These are phyloP conservation scores for Suillus weaverae DNA, from an alignment of 768 basidiomycete species.

Conservation along the genomic window DNA sequence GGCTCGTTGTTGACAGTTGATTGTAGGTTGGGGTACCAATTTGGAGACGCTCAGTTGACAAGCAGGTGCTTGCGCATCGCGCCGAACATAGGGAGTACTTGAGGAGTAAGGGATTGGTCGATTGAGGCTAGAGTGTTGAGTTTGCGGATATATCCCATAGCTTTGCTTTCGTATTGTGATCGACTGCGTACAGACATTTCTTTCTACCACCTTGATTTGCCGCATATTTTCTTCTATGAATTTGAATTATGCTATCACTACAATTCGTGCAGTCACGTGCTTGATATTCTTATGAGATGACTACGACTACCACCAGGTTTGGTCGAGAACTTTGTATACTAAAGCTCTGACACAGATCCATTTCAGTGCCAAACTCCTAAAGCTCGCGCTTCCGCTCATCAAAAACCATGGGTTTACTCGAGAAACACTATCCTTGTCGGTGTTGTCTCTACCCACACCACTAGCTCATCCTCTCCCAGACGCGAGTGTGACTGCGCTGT, in stretches of 20 bases:
- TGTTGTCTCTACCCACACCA: slow-evolving; percentile 34
- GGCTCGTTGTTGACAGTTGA: slow-evolving; percentile 1
- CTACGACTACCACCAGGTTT: slow-evolving; percentile 6
- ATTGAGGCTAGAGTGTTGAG: not conserved
- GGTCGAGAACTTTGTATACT: not conserved
- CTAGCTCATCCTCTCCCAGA: not conserved
- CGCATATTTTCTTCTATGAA: not conserved
- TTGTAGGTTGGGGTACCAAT: slow-evolving; percentile 50
- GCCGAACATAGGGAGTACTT: slow-evolving; percentile 51
- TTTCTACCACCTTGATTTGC: not conserved
- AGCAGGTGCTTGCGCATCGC: slow-evolving; percentile 43
- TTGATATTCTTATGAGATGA: not conserved
- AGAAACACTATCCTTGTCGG: slow-evolving; percentile 64
- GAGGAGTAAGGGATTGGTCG: slow-evolving; percentile 43
- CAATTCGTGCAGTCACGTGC: not conserved
- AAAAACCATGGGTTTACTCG: slow-evolving; percentile 73
- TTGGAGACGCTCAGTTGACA: slow-evolving; percentile 53
- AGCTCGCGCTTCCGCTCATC: slow-evolving; percentile 64
- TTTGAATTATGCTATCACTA: not conserved
- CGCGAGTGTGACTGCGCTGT: not conserved
- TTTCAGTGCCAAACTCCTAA: slow-evolving; percentile 43
- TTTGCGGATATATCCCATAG: not conserved
- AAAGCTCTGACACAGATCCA: not conserved
- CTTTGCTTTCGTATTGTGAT: not conserved
- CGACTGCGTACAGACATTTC: not conserved